A percentile compares a stretch with the other conserved stretches of the same genome.
phyloP scores from a whole-genome alignment of 768 basidiomycete species.

The Lentinus tigrinus region DNA sequence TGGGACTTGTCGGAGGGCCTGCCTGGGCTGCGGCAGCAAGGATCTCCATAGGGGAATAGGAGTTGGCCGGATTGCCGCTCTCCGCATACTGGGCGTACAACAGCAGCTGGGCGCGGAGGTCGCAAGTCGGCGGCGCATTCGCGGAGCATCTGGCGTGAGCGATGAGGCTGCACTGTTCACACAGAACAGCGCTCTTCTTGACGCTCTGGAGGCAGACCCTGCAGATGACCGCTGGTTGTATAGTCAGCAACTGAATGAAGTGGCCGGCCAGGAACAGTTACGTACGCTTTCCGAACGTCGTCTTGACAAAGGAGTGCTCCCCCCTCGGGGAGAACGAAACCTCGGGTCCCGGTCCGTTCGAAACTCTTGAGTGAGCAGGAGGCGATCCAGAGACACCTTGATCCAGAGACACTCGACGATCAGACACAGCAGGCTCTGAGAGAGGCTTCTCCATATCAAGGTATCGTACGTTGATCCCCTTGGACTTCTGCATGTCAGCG shows the following conservation, averaged over 20 bases:
- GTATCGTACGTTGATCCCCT: slow-evolving; percentile 52
- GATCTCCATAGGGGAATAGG: slow-evolving; percentile 51
- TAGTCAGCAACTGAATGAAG: slow-evolving; percentile 3
- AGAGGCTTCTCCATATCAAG: slow-evolving; percentile 45
- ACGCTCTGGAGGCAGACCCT: slow-evolving; percentile 77
- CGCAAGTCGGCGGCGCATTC: slow-evolving; percentile 78
- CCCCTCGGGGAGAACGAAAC: slow-evolving; percentile 53
- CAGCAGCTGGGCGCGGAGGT: slow-evolving; percentile 78
- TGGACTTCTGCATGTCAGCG: slow-evolving; percentile 76
- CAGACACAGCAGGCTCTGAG: slow-evolving; percentile 28
- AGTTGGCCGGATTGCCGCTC: slow-evolving; percentile 53
- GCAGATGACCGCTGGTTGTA: slow-evolving; percentile 72
- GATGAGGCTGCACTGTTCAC: slow-evolving; percentile 87
- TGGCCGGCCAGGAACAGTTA: slow-evolving; percentile 15
- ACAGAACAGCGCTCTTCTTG: slow-evolving; percentile 86
- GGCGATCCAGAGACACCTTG: slow-evolving; percentile 34
- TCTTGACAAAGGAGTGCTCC: slow-evolving; percentile 86
- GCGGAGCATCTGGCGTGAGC: slow-evolving; percentile 75
- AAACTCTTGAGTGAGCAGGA: slow-evolving; percentile 18
- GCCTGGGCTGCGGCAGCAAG: slow-evolving; percentile 31
- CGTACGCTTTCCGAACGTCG: slow-evolving; percentile 89
- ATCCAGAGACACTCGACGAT: slow-evolving; percentile 43
- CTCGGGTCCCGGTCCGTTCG: slow-evolving; percentile 30
- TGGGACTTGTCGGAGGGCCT: slow-evolving; percentile 41
- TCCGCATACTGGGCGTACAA: slow-evolving; percentile 78